Conservation (phyloP, 2,329 filamentous ascomycete species). For the Emmonsiellopsis sp. region DNA sequence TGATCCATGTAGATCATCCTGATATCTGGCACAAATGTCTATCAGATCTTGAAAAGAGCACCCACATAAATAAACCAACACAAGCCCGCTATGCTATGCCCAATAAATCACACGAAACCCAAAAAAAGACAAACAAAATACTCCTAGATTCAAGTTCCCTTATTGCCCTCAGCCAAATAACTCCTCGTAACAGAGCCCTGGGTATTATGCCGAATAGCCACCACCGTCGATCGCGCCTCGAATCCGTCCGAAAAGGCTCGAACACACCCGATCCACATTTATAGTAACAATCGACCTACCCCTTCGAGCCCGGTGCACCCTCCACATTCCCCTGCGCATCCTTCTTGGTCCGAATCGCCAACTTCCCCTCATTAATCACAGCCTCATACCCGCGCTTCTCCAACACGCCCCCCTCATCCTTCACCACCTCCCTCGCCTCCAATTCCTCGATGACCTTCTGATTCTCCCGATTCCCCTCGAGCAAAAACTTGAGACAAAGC, state of each 20-base stretch:
- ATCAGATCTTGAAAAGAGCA: no score
- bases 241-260: not conserved
- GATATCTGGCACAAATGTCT: no score
- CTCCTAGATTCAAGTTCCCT: no score
- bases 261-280: not conserved
- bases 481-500: conserved; percentile 69
- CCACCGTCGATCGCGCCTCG: no score
- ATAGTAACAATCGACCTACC: not conserved
- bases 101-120: no score
- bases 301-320: not conserved
- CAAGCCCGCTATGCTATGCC: no score
- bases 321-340: conserved; percentile 1
- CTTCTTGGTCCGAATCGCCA: conserved; percentile 31
- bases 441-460: conserved; percentile 45
- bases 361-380: conserved; percentile 34
- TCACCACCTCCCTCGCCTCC: conserved; percentile 36
- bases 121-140: no score
- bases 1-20: no score
- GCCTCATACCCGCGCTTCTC: conserved; percentile 36
- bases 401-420: conserved; percentile 30
- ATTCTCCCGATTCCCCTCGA: conserved; percentile 44
- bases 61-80: no score
- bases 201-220: no score
- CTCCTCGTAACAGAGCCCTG: no score
- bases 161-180: no score